phyloP scores from a whole-genome alignment of 257 asterid species.

The Lycium ferocissimum region DNA sequence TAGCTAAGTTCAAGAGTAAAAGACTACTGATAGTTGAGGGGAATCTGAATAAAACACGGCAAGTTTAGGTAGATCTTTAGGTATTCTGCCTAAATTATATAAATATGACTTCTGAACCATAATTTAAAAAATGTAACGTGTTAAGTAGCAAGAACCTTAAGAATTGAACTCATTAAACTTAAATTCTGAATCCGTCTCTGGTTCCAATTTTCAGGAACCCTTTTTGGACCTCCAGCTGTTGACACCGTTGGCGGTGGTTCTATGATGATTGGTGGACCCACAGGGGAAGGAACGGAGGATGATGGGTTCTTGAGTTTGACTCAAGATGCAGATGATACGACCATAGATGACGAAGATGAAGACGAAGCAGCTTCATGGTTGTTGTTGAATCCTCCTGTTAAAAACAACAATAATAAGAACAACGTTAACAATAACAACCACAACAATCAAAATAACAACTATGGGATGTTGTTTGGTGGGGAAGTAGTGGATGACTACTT shows the following conservation, averaged over 20 bases:
- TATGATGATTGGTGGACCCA: conserved; percentile 22
- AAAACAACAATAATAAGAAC: conserved; percentile 38
- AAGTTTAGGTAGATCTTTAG: too few relatives aligned
- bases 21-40: too few relatives aligned
- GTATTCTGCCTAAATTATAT: background rate
- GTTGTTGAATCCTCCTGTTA: conserved; percentile 53
- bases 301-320: conserved; percentile 44
- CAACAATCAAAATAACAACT: conserved; percentile 31
- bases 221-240: conserved; percentile 38
- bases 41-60: too few relatives aligned
- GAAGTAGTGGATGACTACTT: conserved; percentile 62
- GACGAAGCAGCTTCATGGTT: conserved; percentile 84
- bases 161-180: background rate
- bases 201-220: conserved; percentile 30
- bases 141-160: conserved; percentile 2
- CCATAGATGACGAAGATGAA: conserved; percentile 54
- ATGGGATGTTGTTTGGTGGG: conserved; percentile 44
- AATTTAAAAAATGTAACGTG: background rate
- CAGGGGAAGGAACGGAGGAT: conserved; percentile 33
- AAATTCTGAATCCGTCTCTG: background rate
- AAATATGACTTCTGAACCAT: background rate
- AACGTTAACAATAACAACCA: background rate
- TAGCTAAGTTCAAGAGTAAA: too few relatives aligned
- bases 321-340: conserved; percentile 40
- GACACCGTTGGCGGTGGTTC: conserved; percentile 20